Percentiles rank a stretch among this genome's conserved stretches.
Evolutionary conservation across 257 asterid species (phyloP).

Genomic region (Knoxia roxburghii): DNA sequence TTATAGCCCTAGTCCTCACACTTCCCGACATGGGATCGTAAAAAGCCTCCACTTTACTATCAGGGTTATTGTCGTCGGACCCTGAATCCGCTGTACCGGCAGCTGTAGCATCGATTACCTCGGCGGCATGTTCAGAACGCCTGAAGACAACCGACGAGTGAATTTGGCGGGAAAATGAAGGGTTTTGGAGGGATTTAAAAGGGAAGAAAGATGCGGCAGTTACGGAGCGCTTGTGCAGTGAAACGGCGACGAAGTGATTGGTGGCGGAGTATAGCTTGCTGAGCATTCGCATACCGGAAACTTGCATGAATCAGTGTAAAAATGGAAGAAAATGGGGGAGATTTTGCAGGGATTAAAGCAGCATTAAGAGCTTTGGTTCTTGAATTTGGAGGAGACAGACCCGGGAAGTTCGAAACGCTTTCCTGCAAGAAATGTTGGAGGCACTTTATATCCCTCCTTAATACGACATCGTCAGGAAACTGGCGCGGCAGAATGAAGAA

Average conservation of each 20-base stretch:
- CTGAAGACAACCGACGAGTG: slow-evolving; percentile 29
- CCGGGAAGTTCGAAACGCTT: slow-evolving; percentile 13
- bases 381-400: neutral
- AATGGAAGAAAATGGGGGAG: neutral
- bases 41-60: slow-evolving; percentile 34
- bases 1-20: slow-evolving; percentile 42
- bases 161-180: slow-evolving; percentile 28
- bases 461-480: too few relatives aligned
- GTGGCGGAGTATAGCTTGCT: slow-evolving; percentile 41
- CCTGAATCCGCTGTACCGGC: slow-evolving; percentile 31
- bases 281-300: slow-evolving; percentile 44
- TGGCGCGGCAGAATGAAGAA: too few relatives aligned
- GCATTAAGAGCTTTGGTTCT: neutral
- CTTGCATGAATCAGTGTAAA: slow-evolving; percentile 27
- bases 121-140: slow-evolving; percentile 31
- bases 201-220: slow-evolving; percentile 19
- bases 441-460: too few relatives aligned
- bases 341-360: neutral
- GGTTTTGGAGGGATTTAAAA: slow-evolving; percentile 27
- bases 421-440: too few relatives aligned
- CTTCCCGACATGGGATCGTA: slow-evolving; percentile 54
- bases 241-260: slow-evolving; percentile 30
- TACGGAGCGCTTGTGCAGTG: slow-evolving; percentile 3
- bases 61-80: slow-evolving; percentile 13
- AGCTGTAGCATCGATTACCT: slow-evolving; percentile 10